These are phyloP conservation scores for Boletus sp. DNA, from an alignment of 768 basidiomycete genomes.

Conservation along the genomic window DNA sequence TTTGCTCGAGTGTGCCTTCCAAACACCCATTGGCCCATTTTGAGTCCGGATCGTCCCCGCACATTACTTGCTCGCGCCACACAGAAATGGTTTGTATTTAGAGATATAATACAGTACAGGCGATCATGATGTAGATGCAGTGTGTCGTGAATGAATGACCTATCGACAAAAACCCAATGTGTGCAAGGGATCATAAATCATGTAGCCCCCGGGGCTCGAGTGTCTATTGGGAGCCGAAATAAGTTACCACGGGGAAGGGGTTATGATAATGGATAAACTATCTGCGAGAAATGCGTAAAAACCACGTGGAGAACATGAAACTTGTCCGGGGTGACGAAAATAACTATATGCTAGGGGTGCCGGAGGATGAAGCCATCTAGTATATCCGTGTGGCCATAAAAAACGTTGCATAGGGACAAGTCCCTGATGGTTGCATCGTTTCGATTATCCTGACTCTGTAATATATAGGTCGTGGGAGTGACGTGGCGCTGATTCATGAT, in stretches of 20 bases:
- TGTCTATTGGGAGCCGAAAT: slow-evolving; percentile 9
- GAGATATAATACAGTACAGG: neutral
- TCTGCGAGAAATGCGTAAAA: slow-evolving; percentile 10
- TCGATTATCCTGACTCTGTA: slow-evolving; percentile 7
- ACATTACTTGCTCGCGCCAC: neutral
- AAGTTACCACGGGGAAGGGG: slow-evolving; percentile 13
- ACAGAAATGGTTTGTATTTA: neutral
- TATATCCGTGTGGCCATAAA: neutral
- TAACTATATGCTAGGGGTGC: neutral
- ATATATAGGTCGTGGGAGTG: slow-evolving; percentile 12
- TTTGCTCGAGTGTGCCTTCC: neutral
- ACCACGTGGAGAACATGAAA: neutral
- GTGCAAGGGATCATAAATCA: neutral
- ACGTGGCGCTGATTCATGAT: slow-evolving; percentile 5
- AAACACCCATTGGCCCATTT: no score
- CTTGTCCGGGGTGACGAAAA: neutral
- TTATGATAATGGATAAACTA: slow-evolving; percentile 27
- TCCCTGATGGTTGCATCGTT: slow-evolving; percentile 5
- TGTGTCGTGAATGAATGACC: neutral
- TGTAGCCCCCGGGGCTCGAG: neutral
- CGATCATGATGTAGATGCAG: neutral
- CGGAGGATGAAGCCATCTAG: neutral
- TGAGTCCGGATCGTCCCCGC: neutral
- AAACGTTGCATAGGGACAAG: slow-evolving; percentile 9
- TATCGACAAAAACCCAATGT: neutral